Evolutionary conservation across 2,329 filamentous ascomycete genomes (phyloP).

Genomic region (Aschersonia sp.): DNA sequence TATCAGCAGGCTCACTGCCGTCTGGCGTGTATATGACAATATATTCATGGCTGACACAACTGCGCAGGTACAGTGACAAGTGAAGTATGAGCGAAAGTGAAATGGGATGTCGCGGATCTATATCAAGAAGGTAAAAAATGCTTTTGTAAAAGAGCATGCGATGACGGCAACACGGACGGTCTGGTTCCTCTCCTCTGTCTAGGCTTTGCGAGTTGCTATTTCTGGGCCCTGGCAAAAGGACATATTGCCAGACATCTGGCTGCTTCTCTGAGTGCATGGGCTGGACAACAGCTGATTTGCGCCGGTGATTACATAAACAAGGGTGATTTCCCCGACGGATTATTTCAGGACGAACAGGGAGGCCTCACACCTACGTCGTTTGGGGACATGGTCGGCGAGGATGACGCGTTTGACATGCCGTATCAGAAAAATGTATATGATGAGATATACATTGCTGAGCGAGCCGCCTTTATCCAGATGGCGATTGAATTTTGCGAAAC

Average conservation of each 20-base stretch:
- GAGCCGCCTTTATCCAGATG: background rate
- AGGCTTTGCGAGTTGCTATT: background rate
- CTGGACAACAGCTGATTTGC: background rate
- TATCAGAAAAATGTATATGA: background rate
- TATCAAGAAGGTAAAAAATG: too few relatives aligned
- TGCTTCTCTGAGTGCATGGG: background rate
- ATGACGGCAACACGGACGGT: background rate
- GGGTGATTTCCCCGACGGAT: background rate
- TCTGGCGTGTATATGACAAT: too few relatives aligned
- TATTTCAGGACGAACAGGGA: background rate
- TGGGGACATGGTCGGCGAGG: background rate
- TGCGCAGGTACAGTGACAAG: too few relatives aligned
- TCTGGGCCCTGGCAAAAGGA: background rate
- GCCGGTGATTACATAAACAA: background rate
- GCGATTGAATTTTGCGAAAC: background rate
- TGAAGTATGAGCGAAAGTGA: too few relatives aligned
- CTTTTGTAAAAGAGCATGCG: background rate
- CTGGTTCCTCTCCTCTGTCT: background rate
- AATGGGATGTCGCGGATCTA: too few relatives aligned
- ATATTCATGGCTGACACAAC: too few relatives aligned
- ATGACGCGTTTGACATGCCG: background rate
- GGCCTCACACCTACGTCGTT: background rate
- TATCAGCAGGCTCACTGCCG: too few relatives aligned
- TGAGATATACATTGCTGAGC: background rate
- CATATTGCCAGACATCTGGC: background rate